phyloP scores from a whole-genome alignment of 2,329 filamentous ascomycete species.

The Byssochlamys sp. region DNA sequence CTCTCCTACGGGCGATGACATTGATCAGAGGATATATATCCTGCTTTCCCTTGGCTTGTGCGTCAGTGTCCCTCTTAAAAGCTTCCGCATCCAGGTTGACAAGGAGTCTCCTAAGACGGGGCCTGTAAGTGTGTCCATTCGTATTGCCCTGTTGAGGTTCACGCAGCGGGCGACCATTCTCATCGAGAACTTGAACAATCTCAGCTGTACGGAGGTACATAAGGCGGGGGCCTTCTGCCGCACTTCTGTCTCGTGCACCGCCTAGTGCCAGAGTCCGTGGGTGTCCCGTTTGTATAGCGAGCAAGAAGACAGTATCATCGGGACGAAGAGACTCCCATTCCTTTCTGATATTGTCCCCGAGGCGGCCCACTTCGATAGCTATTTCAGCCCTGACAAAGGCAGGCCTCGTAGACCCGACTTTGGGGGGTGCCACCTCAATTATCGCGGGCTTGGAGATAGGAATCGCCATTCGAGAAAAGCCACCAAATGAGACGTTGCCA shows the following conservation, averaged over 20 bases:
- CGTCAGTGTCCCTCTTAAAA: conserved; percentile 67
- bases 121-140: conserved; percentile 53
- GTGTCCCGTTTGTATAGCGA: conserved; percentile 58
- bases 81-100: conserved; percentile 70
- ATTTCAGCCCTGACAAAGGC: conserved; percentile 80
- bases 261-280: conserved; percentile 12
- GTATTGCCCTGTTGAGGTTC: conserved; percentile 45
- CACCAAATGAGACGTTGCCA: conserved; percentile 61
- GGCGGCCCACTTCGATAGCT: conserved; percentile 66
- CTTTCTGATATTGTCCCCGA: conserved; percentile 64
- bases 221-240: conserved; percentile 55
- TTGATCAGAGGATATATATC: conserved; percentile 81
- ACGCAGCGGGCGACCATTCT: conserved; percentile 65
- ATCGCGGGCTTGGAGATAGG: conserved; percentile 78
- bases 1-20: conserved; percentile 68
- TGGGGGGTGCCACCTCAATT: conserved; percentile 70
- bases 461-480: conserved; percentile 85
- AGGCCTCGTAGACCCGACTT: conserved; percentile 74
- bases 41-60: conserved; percentile 54
- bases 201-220: conserved; percentile 69
- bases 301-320: conserved; percentile 81
- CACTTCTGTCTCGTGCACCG: conserved; percentile 8
- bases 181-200: conserved; percentile 75
- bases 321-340: conserved; percentile 86
- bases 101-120: conserved; percentile 59